phyloP scores from a whole-genome alignment of 176 grass and related monocot genomes.

The Panicum miliaceum region DNA sequence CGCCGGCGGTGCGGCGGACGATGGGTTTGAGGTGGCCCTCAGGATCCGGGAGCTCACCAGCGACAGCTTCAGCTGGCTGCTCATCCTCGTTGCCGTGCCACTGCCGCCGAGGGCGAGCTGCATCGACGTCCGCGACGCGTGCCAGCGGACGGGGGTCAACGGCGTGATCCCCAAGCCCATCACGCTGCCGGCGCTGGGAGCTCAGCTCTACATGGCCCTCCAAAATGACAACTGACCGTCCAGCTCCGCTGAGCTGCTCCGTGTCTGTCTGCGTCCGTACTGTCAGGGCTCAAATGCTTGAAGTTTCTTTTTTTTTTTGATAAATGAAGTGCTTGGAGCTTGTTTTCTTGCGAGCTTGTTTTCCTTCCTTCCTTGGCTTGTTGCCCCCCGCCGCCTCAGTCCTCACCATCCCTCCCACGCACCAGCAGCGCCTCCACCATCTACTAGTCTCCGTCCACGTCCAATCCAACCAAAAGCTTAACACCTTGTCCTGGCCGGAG shows the following conservation, averaged over 20 bases:
- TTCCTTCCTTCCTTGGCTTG: background rate
- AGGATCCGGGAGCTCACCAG: slow-evolving; percentile 35
- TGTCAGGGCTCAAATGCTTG: background rate
- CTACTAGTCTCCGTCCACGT: no score
- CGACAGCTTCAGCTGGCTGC: slow-evolving; percentile 24
- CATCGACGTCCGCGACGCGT: slow-evolving; percentile 10
- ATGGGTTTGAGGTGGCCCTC: slow-evolving; percentile 10
- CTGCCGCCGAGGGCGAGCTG: background rate
- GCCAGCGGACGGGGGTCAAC: slow-evolving; percentile 24
- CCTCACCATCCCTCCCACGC: no score
- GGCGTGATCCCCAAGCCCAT: slow-evolving; percentile 31
- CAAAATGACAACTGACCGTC: background rate
- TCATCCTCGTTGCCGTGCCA: slow-evolving; percentile 17
- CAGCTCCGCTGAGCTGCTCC: background rate
- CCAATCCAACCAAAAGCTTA: no score
- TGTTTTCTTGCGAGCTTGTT: background rate
- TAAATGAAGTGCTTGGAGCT: no score
- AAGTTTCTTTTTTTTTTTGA: background rate
- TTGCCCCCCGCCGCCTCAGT: no score
- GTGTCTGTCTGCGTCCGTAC: background rate
- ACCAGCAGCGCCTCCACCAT: no score
- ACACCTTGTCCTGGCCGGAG: no score
- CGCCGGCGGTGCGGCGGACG: background rate
- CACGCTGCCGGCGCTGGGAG: slow-evolving; percentile 23
- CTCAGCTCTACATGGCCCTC: slow-evolving; percentile 2